These are phyloP conservation scores for Botryotinia globosa DNA, from an alignment of 2,329 filamentous ascomycete species.

Conservation along the genomic window DNA sequence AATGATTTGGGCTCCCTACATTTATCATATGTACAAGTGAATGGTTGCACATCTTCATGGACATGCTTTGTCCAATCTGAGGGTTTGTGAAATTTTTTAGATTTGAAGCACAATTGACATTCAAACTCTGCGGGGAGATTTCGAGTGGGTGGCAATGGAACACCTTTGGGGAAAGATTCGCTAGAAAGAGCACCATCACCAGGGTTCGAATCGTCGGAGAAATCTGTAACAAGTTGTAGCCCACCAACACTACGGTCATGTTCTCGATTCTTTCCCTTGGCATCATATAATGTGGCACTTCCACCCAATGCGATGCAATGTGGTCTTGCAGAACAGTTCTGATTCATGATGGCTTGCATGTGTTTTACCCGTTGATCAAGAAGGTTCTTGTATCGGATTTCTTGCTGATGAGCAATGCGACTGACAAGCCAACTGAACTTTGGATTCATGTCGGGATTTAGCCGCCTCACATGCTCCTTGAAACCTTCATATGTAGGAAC, in stretches of 20 bases:
- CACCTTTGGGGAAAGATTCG: conserved; percentile 75
- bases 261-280: conserved; percentile 57
- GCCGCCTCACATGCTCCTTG: conserved; percentile 64
- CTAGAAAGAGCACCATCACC: conserved; percentile 66
- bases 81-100: conserved; percentile 83
- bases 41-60: conserved; percentile 88
- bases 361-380: conserved; percentile 70
- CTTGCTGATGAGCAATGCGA: conserved; percentile 78
- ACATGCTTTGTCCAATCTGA: conserved; percentile 98
- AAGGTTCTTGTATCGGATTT: conserved; percentile 74
- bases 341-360: conserved; percentile 53
- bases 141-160: conserved; percentile 75
- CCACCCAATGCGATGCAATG: conserved; percentile 68
- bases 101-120: conserved; percentile 80
- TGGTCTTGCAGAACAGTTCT: conserved; percentile 57
- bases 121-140: conserved; percentile 84
- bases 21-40: conserved; percentile 83
- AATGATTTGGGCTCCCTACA: conserved; percentile 87
- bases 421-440: conserved; percentile 65
- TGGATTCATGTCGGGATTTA: conserved; percentile 70
- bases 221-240: conserved; percentile 54
- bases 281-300: conserved; percentile 59
- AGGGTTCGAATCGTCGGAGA: conserved; percentile 63
- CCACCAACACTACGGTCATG: conserved; percentile 54
- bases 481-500: conserved; percentile 75